Percentiles rank a stretch among this genome's conserved stretches.
These are phyloP conservation scores for Ustulina deusta DNA, from an alignment of 2,329 filamentous ascomycete species.

Conservation along the genomic window DNA sequence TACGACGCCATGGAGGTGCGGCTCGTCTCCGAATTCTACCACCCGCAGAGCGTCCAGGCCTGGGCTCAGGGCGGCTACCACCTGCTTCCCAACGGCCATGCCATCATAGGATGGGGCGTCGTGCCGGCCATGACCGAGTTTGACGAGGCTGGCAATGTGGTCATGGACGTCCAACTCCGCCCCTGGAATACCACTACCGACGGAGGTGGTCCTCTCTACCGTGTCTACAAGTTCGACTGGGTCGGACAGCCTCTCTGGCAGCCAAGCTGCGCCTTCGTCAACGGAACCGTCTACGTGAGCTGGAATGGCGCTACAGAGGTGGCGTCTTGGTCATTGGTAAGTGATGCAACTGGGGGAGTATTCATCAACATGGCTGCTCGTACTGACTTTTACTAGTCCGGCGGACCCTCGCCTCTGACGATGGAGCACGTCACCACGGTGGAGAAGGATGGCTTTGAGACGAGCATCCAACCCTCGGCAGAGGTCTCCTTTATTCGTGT, in stretches of 20 bases:
- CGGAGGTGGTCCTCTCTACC: constrained; percentile 60
- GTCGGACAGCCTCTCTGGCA: constrained; percentile 53
- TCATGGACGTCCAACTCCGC: constrained; percentile 60
- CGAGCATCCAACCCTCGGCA: constrained; percentile 32
- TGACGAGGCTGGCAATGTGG: constrained; percentile 58
- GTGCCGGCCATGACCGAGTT: constrained; percentile 62
- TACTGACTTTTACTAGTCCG: constrained; percentile 24
- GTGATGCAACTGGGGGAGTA: background rate
- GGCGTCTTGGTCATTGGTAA: constrained; percentile 47
- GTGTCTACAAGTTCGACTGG: constrained; percentile 67
- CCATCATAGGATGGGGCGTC: constrained; percentile 68
- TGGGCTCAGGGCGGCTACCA: constrained; percentile 63
- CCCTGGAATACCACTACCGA: constrained; percentile 57
- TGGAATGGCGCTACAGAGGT: constrained; percentile 62
- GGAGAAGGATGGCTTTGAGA: constrained; percentile 42
- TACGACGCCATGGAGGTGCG: constrained; percentile 57
- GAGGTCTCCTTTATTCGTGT: constrained; percentile 39
- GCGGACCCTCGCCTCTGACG: constrained; percentile 33
- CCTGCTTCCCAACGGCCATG: constrained; percentile 64
- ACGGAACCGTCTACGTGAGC: constrained; percentile 53
- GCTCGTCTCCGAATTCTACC: constrained; percentile 60
- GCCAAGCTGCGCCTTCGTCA: constrained; percentile 44
- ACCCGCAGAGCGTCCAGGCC: constrained; percentile 52
- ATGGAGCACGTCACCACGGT: constrained; percentile 32
- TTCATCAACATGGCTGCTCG: background rate